Conservation (phyloP, 768 basidiomycete genomes). For the Hygrophorus pudorinus region DNA sequence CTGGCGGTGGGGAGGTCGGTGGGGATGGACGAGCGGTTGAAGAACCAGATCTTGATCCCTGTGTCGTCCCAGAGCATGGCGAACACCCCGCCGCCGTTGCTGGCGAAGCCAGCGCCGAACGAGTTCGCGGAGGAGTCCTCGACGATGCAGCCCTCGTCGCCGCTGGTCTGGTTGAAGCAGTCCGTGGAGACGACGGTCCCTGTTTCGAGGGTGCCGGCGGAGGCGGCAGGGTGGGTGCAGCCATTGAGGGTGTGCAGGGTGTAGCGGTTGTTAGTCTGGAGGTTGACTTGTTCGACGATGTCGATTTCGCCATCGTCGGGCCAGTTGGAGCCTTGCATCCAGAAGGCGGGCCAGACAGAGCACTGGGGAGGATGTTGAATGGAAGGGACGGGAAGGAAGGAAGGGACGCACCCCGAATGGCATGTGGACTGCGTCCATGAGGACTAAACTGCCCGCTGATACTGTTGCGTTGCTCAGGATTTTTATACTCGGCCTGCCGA, state of each 20-base stretch:
- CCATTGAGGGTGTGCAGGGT: constrained; percentile 59
- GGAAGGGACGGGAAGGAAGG: background rate
- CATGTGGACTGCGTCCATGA: constrained; percentile 7
- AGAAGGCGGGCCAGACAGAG: constrained; percentile 8
- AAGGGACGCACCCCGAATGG: constrained; percentile 7
- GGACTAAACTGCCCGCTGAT: constrained; percentile 5
- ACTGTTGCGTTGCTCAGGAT: background rate
- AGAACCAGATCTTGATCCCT: constrained; percentile 59
- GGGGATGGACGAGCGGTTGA: constrained; percentile 42
- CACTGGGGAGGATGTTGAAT: background rate
- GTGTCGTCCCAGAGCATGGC: constrained; percentile 60
- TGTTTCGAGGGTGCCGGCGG: constrained; percentile 36
- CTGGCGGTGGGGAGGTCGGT: constrained; percentile 23
- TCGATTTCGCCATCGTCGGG: constrained; percentile 10
- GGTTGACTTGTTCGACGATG: constrained; percentile 29
- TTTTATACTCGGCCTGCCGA: constrained; percentile 2
- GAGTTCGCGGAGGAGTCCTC: constrained; percentile 41
- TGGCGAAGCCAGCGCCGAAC: constrained; percentile 60
- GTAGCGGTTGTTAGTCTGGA: constrained; percentile 54
- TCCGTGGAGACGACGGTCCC: constrained; percentile 25
- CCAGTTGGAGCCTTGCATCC: constrained; percentile 9
- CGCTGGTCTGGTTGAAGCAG: constrained; percentile 43
- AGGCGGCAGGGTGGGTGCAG: constrained; percentile 40
- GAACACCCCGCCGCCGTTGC: constrained; percentile 61
- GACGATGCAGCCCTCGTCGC: constrained; percentile 58